These are phyloP conservation scores for Chionographis japonica DNA, from an alignment of 106 monocot genomes.

Conservation along the genomic window DNA sequence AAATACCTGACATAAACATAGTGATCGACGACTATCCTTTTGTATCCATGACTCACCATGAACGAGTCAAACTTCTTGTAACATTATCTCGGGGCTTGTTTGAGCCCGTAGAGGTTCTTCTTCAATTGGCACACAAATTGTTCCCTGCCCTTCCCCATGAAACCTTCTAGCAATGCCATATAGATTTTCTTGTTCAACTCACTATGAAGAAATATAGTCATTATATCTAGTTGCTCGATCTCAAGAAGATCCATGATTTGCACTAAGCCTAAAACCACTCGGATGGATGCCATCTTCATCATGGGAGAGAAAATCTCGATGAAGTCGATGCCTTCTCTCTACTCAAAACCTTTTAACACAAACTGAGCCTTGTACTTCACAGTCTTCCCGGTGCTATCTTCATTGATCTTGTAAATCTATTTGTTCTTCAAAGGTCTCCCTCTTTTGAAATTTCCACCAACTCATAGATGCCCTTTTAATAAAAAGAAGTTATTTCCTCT, in stretches of 20 bases:
- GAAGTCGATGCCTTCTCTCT: constrained; percentile 13
- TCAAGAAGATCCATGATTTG: constrained; percentile 12
- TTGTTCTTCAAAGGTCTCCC: constrained; percentile 5
- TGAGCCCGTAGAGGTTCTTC: too few species aligned
- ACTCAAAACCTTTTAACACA: constrained; percentile 15
- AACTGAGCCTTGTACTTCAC: constrained; percentile 4
- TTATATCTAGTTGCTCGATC: background rate
- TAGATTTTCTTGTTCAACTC: constrained; percentile 3
- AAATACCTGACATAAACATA: too few species aligned
- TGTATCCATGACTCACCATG: too few species aligned
- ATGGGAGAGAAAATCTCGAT: constrained; percentile 16
- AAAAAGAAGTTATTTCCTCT: constrained; percentile 3
- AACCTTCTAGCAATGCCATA: background rate
- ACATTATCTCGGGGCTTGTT: too few species aligned
- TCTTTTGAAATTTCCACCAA: background rate
- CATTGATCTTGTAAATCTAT: background rate
- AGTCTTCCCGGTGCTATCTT: background rate
- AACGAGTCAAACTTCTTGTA: too few species aligned
- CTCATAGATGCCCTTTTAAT: constrained; percentile 12
- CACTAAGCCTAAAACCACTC: background rate
- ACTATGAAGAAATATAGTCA: background rate
- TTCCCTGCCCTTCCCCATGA: background rate
- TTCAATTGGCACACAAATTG: background rate
- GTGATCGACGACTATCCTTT: background rate
- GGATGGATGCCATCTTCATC: constrained; percentile 12